Conservation (phyloP, 441 rosid species). For the Populus hybrid region DNA sequence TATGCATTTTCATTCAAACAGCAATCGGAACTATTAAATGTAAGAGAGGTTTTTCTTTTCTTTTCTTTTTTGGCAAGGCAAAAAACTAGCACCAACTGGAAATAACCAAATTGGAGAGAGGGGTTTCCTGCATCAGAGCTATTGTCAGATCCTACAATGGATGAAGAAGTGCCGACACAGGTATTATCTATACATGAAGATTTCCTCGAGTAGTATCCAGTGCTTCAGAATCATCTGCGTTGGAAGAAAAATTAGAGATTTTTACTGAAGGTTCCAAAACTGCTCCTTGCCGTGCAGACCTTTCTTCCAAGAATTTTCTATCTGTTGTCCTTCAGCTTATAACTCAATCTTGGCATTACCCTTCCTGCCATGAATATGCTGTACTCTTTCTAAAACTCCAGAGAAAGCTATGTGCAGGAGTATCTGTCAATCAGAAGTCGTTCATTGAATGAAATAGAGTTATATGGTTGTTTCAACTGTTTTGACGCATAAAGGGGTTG, state of each 20-base stretch:
- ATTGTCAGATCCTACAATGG: too few relatives aligned
- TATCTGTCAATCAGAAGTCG: conserved; percentile 46
- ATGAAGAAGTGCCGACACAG: too few relatives aligned
- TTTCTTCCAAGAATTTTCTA: conserved; percentile 53
- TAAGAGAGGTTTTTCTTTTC: too few relatives aligned
- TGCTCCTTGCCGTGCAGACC: conserved; percentile 46
- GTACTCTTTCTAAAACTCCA: conserved; percentile 50
- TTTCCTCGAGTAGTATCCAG: not conserved
- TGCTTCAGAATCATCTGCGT: conserved; percentile 38
- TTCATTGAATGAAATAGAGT: conserved; percentile 49
- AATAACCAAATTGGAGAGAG: too few relatives aligned
- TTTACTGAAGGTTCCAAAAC: conserved; percentile 45
- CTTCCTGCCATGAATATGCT: conserved; percentile 33
- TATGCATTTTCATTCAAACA: too few relatives aligned
- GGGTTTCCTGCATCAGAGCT: too few relatives aligned
- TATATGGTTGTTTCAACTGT: conserved; percentile 26
- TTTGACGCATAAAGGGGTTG: conserved; percentile 27
- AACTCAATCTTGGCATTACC: conserved; percentile 28
- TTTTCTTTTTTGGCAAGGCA: too few relatives aligned
- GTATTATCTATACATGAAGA: too few relatives aligned
- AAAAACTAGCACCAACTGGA: too few relatives aligned
- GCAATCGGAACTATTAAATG: too few relatives aligned
- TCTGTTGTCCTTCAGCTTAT: conserved; percentile 42
- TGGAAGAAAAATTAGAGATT: conserved; percentile 41
- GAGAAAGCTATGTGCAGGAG: conserved; percentile 79